Evolutionary conservation across 2,329 filamentous ascomycete genomes (phyloP).

Genomic region (Cercospora nicotianae): DNA sequence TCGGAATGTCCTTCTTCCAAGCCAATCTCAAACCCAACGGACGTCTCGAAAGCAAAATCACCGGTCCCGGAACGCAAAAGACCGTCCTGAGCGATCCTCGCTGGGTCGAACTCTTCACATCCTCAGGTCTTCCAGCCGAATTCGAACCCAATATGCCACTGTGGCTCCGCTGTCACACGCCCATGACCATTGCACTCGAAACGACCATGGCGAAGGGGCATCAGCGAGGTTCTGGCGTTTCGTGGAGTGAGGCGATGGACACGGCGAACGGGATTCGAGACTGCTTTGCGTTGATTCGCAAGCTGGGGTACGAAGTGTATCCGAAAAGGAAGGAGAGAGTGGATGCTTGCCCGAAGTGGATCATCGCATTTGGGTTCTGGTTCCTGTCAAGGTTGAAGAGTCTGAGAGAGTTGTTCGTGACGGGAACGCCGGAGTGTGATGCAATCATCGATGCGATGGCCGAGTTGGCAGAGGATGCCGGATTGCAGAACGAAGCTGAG

Average conservation of each 20-base stretch:
- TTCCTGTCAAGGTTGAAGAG: neutral
- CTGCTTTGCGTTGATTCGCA: neutral
- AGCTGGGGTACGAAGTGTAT: slow-evolving; percentile 3
- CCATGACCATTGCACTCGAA: neutral
- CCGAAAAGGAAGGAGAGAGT: neutral
- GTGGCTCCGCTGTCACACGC: slow-evolving; percentile 1
- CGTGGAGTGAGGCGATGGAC: neutral
- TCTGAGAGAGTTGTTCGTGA: slow-evolving; percentile 1
- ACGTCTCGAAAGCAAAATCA: neutral
- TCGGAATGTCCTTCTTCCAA: slow-evolving; percentile 7
- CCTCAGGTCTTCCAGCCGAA: neutral
- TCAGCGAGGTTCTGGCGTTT: neutral
- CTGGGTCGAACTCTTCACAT: neutral
- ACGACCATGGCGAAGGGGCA: neutral
- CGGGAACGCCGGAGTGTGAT: slow-evolving; percentile 1
- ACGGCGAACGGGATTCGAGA: neutral
- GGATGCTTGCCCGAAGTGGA: neutral
- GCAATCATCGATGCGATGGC: slow-evolving; percentile 1
- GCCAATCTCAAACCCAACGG: neutral
- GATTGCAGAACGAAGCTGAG: neutral
- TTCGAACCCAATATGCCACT: neutral
- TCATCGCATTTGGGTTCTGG: neutral
- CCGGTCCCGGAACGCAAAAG: neutral
- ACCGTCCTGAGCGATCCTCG: neutral
- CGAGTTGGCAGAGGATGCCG: neutral